A percentile compares a stretch with the other conserved stretches of the same genome.
These are phyloP conservation scores for Pseudogymnoascus sp. DNA, from an alignment of 2,329 filamentous ascomycete genomes.

Conservation along the genomic window DNA sequence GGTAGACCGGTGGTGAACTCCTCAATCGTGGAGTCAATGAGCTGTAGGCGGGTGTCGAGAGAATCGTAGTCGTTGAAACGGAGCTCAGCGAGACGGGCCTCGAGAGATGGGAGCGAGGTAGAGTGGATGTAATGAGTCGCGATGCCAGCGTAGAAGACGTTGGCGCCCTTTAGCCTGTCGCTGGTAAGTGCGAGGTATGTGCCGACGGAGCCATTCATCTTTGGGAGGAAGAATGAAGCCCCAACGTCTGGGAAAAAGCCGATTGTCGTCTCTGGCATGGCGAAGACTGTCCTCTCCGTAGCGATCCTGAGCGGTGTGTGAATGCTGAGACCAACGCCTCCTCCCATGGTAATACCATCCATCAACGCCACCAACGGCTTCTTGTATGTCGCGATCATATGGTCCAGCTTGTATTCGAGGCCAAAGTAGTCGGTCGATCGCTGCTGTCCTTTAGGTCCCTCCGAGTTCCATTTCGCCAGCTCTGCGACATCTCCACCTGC, in stretches of 20 bases:
- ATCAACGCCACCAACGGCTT: slow-evolving; percentile 95
- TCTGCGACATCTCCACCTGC: slow-evolving; percentile 84
- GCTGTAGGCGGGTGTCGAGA: slow-evolving; percentile 53
- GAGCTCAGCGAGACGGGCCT: slow-evolving; percentile 80
- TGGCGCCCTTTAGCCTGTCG: slow-evolving; percentile 70
- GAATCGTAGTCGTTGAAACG: slow-evolving; percentile 72
- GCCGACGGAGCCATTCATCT: slow-evolving; percentile 77
- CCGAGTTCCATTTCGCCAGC: slow-evolving; percentile 65
- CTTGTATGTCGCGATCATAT: slow-evolving; percentile 84
- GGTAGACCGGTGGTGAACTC: slow-evolving; percentile 87
- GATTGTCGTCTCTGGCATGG: slow-evolving; percentile 98
- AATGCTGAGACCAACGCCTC: slow-evolving; percentile 86
- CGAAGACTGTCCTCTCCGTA: slow-evolving; percentile 89
- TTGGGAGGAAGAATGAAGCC: slow-evolving; percentile 88
- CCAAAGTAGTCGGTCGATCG: slow-evolving; percentile 79
- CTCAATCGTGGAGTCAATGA: slow-evolving; percentile 82
- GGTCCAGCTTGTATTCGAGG: slow-evolving; percentile 92
- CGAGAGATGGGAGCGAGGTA: slow-evolving; percentile 70
- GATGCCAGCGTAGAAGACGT: slow-evolving; percentile 83
- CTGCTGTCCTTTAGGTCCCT: slow-evolving; percentile 61
- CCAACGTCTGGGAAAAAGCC: slow-evolving; percentile 98
- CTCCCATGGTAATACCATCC: slow-evolving; percentile 98
- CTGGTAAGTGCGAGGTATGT: slow-evolving; percentile 93
- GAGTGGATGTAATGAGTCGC: slow-evolving; percentile 97
- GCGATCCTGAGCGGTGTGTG: slow-evolving; percentile 96